Evolutionary conservation across 495 filamentous ascomycete genomes (phyloP), one percentile per base, ranked within the genome.

Genomic region (Lepraria neglecta): DNA sequence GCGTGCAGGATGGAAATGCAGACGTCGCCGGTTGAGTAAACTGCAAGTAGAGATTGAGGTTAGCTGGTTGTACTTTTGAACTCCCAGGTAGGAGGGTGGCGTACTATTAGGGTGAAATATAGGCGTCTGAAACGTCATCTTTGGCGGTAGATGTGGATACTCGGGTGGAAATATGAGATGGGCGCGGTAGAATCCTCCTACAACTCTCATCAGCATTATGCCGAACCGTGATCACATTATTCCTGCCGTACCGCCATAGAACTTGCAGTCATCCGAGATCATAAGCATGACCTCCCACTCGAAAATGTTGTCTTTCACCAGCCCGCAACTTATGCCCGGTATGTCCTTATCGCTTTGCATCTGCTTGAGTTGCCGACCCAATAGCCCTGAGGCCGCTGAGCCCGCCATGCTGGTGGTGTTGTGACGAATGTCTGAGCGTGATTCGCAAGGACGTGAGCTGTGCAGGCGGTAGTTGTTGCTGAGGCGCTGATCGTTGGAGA

Each of bases 271-370:
- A 69, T 98, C 94, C 35, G 81, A 89, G 68, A 98, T 94, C 94
- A 98, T 98, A 40, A 98, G 82, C 88, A 96, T 96, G 17, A 98
- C 91, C 72, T 97, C 92, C 94, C 94, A 98, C 77, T 97, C 88
- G 65, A 96, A 97, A n/a, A 97, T 87, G 70, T 95, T 97, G 76
- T 78, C 86, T 63, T 85, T 84, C 28, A 94, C 84, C 35, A 98
- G 78, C 1, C 94, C 94, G 70, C 88, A 94, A 64, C 90, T 95
- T 68, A 98, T 96, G 43, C 91, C 94, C 0, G 91, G 90, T 35
- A 97, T 87, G 73, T 95, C 90, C 68, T 89, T 91, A 67, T 90
- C 88, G 17, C 81, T 85, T 73, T 97, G 90, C 84, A 98, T 96
- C 66, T 91, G 84, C 77, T 94, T 94, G 46, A 97, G 81, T 75